Percentiles rank a stretch among this genome's conserved stretches.
These are phyloP conservation scores for Austropuccinia psidii DNA, from an alignment of 1,284 basidiomycete species.

Conservation along the genomic window DNA sequence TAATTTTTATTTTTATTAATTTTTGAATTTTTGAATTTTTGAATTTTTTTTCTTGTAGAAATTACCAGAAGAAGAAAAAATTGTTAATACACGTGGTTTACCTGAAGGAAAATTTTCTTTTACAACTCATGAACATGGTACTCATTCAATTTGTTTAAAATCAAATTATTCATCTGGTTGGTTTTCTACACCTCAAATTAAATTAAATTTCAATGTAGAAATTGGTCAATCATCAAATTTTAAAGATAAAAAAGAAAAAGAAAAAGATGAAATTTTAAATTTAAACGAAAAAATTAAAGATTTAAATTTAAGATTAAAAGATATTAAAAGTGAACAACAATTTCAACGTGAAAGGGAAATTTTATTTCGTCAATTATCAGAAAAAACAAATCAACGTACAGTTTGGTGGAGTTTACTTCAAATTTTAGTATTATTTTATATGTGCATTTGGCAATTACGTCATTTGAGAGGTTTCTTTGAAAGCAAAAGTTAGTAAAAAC, in stretches of 20 bases:
- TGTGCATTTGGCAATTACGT: slow-evolving; percentile 85
- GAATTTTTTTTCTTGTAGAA: too few relatives aligned
- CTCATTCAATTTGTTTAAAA: slow-evolving; percentile 91
- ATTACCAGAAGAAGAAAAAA: slow-evolving; percentile 11
- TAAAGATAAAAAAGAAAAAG: slow-evolving; percentile 60
- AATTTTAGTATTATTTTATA: slow-evolving; percentile 71
- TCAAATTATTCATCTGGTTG: slow-evolving; percentile 76
- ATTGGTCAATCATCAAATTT: slow-evolving; percentile 76
- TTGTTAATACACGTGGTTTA: slow-evolving; percentile 76
- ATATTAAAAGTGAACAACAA: slow-evolving; percentile 90
- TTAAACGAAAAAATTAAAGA: slow-evolving; percentile 79
- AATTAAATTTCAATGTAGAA: slow-evolving; percentile 86
- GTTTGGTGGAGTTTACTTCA: slow-evolving; percentile 89
- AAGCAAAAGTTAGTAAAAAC: slow-evolving; percentile 35
- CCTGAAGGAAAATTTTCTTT: slow-evolving; percentile 90
- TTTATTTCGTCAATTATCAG: slow-evolving; percentile 81
- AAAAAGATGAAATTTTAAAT: slow-evolving; percentile 74
- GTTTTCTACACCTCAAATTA: slow-evolving; percentile 79
- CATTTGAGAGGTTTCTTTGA: slow-evolving; percentile 61
- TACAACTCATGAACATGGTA: slow-evolving; percentile 89
- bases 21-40: too few relatives aligned
- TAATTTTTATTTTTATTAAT: too few relatives aligned
- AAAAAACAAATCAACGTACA: slow-evolving; percentile 75
- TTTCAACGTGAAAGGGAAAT: slow-evolving; percentile 89
- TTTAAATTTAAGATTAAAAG: slow-evolving; percentile 82